phyloP scores from a whole-genome alignment of 352 stramenopile genomes.

The Globisporangium perplexum region DNA sequence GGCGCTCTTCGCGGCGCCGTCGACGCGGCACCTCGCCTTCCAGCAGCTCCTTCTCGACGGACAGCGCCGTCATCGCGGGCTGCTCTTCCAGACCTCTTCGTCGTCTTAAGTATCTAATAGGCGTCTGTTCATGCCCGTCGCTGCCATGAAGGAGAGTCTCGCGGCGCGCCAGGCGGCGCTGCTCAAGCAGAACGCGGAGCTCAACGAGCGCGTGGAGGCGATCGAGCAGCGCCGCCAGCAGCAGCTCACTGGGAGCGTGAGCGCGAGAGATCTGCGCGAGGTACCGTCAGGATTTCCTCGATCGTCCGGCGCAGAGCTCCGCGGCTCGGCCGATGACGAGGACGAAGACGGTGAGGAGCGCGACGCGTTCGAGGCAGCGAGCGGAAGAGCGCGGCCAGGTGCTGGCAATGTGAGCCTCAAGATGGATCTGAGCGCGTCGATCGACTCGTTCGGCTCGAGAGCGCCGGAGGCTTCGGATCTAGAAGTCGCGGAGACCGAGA shows the following conservation, averaged over 20 bases:
- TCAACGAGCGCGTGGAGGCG: constrained; percentile 59
- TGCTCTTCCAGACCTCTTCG: constrained; percentile 23
- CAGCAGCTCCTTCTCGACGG: constrained; percentile 36
- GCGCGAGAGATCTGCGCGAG: neutral
- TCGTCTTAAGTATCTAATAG: too few relatives aligned
- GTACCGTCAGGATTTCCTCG: neutral
- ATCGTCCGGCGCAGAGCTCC: neutral
- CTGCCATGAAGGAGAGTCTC: constrained; percentile 53
- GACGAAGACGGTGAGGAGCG: neutral
- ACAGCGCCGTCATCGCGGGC: constrained; percentile 25
- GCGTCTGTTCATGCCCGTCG: neutral
- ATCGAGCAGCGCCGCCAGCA: constrained; percentile 58
- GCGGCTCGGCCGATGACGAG: neutral
- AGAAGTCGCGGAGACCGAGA: constrained; percentile 2
- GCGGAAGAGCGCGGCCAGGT: constrained; percentile 4
- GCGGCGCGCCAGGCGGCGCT: constrained; percentile 49
- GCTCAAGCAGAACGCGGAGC: constrained; percentile 51
- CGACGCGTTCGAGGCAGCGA: neutral
- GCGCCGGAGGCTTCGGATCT: neutral
- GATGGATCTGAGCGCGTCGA: constrained; percentile 48
- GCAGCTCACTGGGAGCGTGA: constrained; percentile 20
- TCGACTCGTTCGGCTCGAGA: constrained; percentile 35
- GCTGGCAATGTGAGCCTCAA: constrained; percentile 9
- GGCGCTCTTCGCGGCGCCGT: constrained; percentile 24
- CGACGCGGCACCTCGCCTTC: constrained; percentile 14